Evolutionary conservation across 2,329 filamentous ascomycete genomes (phyloP).

Genomic region (Fusarium austroafricanum): DNA sequence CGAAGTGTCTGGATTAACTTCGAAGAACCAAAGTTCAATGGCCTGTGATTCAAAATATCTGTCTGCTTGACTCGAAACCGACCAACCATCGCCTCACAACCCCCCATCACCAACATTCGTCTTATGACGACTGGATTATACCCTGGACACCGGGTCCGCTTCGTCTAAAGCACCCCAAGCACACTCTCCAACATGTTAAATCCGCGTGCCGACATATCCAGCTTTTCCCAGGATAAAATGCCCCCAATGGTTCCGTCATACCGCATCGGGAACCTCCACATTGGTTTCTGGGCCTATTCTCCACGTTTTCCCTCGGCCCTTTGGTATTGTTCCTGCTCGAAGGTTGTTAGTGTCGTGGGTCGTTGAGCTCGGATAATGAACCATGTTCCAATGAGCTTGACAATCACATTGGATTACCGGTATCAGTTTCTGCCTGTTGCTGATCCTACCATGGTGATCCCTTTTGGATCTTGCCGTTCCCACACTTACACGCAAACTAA

Average conservation of each 20-base stretch:
- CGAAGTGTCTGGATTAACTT: background rate
- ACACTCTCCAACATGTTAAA: constrained; percentile 5
- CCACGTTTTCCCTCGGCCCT: constrained; percentile 21
- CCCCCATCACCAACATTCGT: constrained; percentile 20
- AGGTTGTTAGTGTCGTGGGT: constrained; percentile 32
- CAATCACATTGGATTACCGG: constrained; percentile 6
- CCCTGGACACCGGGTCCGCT: constrained; percentile 27
- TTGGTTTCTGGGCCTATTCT: constrained; percentile 1
- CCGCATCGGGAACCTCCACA: constrained; percentile 27
- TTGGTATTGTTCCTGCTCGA: constrained; percentile 28
- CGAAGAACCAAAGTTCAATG: background rate
- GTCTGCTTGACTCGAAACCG: constrained; percentile 14
- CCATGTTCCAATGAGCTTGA: constrained; percentile 2
- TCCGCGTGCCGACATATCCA: constrained; percentile 41
- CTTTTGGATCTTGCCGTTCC: constrained; percentile 13
- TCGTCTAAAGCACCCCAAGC: constrained; percentile 14
- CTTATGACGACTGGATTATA: constrained; percentile 24
- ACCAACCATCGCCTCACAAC: constrained; percentile 25
- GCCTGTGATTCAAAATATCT: constrained; percentile 19
- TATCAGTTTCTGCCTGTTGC: constrained; percentile 20
- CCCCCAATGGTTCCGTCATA: constrained; percentile 28
- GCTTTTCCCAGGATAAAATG: constrained; percentile 10
- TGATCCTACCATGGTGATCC: constrained; percentile 16
- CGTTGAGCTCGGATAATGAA: constrained; percentile 17
- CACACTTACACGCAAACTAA: constrained; percentile 8